phyloP scores from a whole-genome alignment of 2,329 filamentous ascomycete species.

The Cryphonectria nitschkei region DNA sequence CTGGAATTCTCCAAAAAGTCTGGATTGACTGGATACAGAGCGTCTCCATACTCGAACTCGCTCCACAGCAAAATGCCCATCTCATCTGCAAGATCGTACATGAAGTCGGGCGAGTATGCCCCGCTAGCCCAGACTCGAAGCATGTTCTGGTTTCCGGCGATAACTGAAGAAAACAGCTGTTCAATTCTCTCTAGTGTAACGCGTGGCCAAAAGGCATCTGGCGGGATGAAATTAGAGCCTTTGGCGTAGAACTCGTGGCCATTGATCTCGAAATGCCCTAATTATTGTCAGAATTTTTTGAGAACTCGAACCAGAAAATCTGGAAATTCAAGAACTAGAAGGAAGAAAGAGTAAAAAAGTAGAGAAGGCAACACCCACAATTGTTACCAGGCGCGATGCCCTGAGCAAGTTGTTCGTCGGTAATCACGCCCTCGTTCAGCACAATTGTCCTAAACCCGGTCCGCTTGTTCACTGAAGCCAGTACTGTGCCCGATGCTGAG shows the following conservation, averaged over 20 bases:
- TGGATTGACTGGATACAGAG: constrained; percentile 58
- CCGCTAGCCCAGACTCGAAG: constrained; percentile 65
- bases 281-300: constrained; percentile 36
- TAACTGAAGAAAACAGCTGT: constrained; percentile 56
- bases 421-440: constrained; percentile 58
- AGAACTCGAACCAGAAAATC: background rate
- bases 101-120: constrained; percentile 63
- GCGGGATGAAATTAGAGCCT: constrained; percentile 66
- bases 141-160: constrained; percentile 66
- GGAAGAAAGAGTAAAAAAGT: no score
- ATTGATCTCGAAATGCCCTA: constrained; percentile 69
- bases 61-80: constrained; percentile 64
- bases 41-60: constrained; percentile 66
- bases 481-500: constrained; percentile 38
- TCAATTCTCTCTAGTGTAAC: constrained; percentile 57
- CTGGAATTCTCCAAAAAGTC: constrained; percentile 59
- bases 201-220: constrained; percentile 65
- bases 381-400: constrained; percentile 49
- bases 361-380: constrained; percentile 1
- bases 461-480: constrained; percentile 54
- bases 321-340: no score
- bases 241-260: constrained; percentile 67
- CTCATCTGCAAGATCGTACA: constrained; percentile 66
- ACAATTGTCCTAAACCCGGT: constrained; percentile 66
- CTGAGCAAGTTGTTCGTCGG: constrained; percentile 53